Evolutionary conservation across 176 grass and related monocot species (phyloP), one percentile per base, ranked within the genome.

Genomic region (Neostapfia colusana): DNA sequence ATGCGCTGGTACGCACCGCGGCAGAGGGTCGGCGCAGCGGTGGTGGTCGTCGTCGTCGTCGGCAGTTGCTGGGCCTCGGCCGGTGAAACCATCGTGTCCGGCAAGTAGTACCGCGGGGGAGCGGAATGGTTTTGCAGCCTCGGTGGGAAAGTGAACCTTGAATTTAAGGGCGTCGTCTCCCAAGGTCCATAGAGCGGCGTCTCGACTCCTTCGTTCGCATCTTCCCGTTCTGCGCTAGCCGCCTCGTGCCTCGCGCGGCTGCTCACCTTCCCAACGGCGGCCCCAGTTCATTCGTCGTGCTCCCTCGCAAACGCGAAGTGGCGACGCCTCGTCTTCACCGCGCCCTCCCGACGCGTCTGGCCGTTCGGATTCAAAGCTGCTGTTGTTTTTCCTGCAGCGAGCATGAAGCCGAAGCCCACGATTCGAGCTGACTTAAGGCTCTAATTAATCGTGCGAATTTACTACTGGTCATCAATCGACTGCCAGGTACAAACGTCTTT

Each of bases 21-120:
- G 58, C 40, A 67, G 59, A 72, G 59, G 39, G 12, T 73, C 78
- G 15, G 37, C 43, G 56, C 75, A 69, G 78, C 35, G 63, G 63
- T 56, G 8, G n/a, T n/a, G n/a, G n/a, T n/a, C n/a, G n/a, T n/a
- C n/a, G 78, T 3, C 18, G 24, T 24, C 62, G 27, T 17, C 37
- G 41, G 74, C 58, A 31, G 59, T 0, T 8, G 6, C 6, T 0
- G 20, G 4, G 6, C 28, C 75, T 34, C 9, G n/a, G 61, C 14
- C 31, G 34, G 34, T 31, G 45, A 66, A 54, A 39, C 75, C 75
- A 62, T 60, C 4, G 23, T 2, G 15, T 75, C 13, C 9, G 7
- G 2, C 1, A 11, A 38, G 21, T 21, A 60, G 53, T 4, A 27
- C 10, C 0, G 25, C 7, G 49, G 39, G 34, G 31, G 38, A 18